These are phyloP conservation scores for Sechiopsis laciniata DNA, from an alignment of 306 rosid species.

Conservation along the genomic window DNA sequence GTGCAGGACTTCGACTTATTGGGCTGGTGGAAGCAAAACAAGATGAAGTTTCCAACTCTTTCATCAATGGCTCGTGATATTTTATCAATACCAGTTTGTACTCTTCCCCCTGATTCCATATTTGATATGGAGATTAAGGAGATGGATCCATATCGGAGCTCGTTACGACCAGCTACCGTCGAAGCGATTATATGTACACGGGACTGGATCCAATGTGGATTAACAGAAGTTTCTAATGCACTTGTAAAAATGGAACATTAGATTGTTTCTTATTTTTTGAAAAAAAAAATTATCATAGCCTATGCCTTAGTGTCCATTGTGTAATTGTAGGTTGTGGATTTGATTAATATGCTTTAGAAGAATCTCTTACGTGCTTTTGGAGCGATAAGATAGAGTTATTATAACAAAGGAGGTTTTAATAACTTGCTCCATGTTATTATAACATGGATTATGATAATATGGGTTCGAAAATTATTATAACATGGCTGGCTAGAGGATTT, in stretches of 20 bases:
- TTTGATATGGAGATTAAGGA: conserved; percentile 14
- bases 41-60: conserved; percentile 20
- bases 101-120: conserved; percentile 20
- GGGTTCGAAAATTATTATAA: too few relatives aligned
- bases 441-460: too few relatives aligned
- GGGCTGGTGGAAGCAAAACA: conserved; percentile 27
- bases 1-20: conserved; percentile 33
- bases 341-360: too few relatives aligned
- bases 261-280: neutral
- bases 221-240: conserved; percentile 20
- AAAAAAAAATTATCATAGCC: too few relatives aligned
- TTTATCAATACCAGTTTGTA: conserved; percentile 22
- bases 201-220: conserved; percentile 32
- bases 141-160: conserved; percentile 12
- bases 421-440: too few relatives aligned
- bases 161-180: conserved; percentile 11
- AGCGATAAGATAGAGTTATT: too few relatives aligned
- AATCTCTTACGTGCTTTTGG: too few relatives aligned
- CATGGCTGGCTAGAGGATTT: too few relatives aligned
- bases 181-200: conserved; percentile 23
- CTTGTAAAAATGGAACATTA: conserved; percentile 24
- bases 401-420: too few relatives aligned
- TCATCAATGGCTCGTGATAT: conserved; percentile 26
- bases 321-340: too few relatives aligned
- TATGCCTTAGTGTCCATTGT: too few relatives aligned